These are phyloP conservation scores for Berberis vulgaris DNA, from an alignment of 164 flowering plant species.

Conservation along the genomic window DNA sequence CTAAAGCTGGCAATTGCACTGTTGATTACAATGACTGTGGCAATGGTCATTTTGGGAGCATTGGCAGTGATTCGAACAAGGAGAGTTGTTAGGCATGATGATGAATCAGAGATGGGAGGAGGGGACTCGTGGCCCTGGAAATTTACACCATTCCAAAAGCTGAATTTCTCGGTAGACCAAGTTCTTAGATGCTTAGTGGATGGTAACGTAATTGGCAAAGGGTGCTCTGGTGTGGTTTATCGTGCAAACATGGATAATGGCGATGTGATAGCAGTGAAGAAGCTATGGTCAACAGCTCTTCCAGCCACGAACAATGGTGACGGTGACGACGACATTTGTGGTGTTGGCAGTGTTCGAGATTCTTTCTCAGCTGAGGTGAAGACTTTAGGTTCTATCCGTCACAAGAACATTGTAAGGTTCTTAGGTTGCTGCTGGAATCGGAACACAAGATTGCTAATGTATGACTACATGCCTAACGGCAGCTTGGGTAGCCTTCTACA, in stretches of 20 bases:
- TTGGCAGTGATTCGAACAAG: constrained; percentile 46
- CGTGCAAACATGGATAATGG: constrained; percentile 40
- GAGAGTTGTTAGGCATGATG: constrained; percentile 27
- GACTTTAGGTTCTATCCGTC: constrained; percentile 47
- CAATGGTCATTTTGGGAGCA: constrained; percentile 45
- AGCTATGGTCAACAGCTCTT: constrained; percentile 36
- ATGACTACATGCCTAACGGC: constrained; percentile 57
- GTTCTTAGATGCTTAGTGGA: constrained; percentile 23
- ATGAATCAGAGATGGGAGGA: constrained; percentile 55
- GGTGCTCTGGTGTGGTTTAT: constrained; percentile 52
- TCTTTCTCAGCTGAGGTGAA: constrained; percentile 42
- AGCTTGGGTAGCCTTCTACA: constrained; percentile 48
- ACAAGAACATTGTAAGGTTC: constrained; percentile 52
- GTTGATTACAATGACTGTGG: constrained; percentile 40
- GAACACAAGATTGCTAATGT: constrained; percentile 42
- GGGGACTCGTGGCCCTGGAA: constrained; percentile 32
- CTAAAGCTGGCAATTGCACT: constrained; percentile 44
- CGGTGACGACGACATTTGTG: not conserved
- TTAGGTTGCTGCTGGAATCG: constrained; percentile 49
- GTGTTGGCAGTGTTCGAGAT: constrained; percentile 13
- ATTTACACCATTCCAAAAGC: constrained; percentile 21
- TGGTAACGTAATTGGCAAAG: constrained; percentile 46
- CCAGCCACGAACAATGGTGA: not conserved
- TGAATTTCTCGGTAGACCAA: constrained; percentile 18
- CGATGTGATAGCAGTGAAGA: constrained; percentile 53